Evolutionary conservation across 805 yeast species (phyloP).

Genomic region (Pichia phayaonensis): DNA sequence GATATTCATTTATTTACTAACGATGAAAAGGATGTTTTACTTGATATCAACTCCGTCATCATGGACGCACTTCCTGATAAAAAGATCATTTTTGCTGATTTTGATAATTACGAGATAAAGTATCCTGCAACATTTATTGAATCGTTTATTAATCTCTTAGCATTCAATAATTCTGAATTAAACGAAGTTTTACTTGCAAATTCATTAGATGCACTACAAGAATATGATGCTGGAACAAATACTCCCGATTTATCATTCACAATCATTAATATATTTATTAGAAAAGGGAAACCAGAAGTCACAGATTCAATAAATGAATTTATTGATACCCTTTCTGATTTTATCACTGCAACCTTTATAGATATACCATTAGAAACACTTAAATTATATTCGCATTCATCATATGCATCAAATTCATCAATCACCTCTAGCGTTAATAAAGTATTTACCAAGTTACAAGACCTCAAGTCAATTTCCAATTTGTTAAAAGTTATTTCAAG

Average conservation of each 20-base stretch:
- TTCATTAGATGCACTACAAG: constrained; percentile 23
- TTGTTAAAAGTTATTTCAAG: constrained; percentile 7
- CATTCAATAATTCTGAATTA: constrained; percentile 13
- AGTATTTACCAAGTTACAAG: constrained; percentile 2
- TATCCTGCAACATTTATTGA: constrained; percentile 16
- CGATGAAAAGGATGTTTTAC: constrained; percentile 15
- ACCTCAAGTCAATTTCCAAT: neutral
- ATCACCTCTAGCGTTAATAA: constrained; percentile 5
- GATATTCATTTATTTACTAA: constrained; percentile 11
- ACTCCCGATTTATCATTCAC: constrained; percentile 22
- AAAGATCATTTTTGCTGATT: constrained; percentile 13
- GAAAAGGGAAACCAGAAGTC: constrained; percentile 16
- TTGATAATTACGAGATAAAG: constrained; percentile 4
- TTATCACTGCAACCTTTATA: constrained; percentile 24
- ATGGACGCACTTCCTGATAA: constrained; percentile 20
- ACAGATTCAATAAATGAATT: constrained; percentile 26
- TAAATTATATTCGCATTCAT: constrained; percentile 20
- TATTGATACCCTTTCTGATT: constrained; percentile 29
- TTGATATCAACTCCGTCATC: constrained; percentile 19
- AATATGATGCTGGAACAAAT: constrained; percentile 8
- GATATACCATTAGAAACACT: constrained; percentile 29
- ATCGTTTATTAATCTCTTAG: constrained; percentile 19
- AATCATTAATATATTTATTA: constrained; percentile 24
- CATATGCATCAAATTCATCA: neutral
- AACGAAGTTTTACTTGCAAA: constrained; percentile 18